These are phyloP conservation scores for Fusarium sp. DNA, from an alignment of 2,329 filamentous ascomycete species.

Conservation along the genomic window DNA sequence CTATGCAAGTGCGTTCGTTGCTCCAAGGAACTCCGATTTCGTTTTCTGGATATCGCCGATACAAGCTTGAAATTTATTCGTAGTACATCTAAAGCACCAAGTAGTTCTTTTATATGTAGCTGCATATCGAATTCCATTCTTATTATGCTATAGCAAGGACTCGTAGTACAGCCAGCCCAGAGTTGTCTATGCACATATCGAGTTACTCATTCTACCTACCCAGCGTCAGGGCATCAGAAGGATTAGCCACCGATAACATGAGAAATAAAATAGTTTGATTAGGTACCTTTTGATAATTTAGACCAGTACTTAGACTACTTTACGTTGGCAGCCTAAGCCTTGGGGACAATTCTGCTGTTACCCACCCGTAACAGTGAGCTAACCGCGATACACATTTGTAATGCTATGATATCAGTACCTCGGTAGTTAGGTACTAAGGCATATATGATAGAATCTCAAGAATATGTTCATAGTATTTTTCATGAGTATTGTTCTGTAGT, in stretches of 20 bases:
- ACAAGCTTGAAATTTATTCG: not conserved
- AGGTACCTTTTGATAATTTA: not conserved
- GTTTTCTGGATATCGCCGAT: not conserved
- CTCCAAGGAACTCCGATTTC: not conserved
- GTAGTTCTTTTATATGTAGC: no score
- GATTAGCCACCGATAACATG: not conserved
- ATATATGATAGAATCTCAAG: not conserved
- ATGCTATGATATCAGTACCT: not conserved
- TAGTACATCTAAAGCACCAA: not conserved
- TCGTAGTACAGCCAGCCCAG: not conserved
- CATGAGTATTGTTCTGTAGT: not conserved
- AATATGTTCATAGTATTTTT: not conserved
- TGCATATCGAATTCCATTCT: not conserved
- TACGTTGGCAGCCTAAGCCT: not conserved
- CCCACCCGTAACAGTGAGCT: not conserved
- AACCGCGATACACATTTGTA: not conserved
- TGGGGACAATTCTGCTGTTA: not conserved
- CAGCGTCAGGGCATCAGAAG: not conserved
- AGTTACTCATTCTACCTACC: not conserved
- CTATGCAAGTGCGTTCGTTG: not conserved
- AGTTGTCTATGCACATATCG: not conserved
- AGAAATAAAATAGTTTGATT: not conserved
- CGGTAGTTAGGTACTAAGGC: not conserved
- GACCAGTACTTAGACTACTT: not conserved
- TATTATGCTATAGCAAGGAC: not conserved